phyloP scores from a whole-genome alignment of 116 monocot species.

The Dioscorea cayenensis region DNA sequence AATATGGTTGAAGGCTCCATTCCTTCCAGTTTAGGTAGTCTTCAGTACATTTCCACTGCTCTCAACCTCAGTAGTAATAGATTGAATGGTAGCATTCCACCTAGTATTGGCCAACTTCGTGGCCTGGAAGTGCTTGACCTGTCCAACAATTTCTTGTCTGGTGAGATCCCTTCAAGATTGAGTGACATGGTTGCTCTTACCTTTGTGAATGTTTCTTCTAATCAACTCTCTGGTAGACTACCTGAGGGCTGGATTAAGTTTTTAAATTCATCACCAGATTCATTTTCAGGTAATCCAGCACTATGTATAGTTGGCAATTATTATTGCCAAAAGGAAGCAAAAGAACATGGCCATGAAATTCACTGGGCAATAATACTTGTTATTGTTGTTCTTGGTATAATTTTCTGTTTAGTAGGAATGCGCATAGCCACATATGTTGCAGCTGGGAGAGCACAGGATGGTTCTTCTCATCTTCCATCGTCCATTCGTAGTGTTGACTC shows the following conservation, averaged over 20 bases:
- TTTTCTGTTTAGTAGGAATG: constrained; percentile 27
- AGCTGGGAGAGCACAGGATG: constrained; percentile 5
- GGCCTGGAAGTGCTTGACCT: constrained; percentile 68
- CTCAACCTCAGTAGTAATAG: constrained; percentile 50
- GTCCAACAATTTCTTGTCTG: constrained; percentile 53
- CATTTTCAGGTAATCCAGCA: constrained; percentile 42
- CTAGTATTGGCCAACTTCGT: constrained; percentile 40
- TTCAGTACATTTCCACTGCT: constrained; percentile 43
- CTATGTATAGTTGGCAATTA: constrained; percentile 18
- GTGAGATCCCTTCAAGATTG: constrained; percentile 46
- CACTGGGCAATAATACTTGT: constrained; percentile 6
- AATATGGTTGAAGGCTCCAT: constrained; percentile 61
- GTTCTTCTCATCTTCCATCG: background rate
- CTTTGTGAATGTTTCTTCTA: constrained; percentile 52
- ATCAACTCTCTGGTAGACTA: constrained; percentile 46
- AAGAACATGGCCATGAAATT: constrained; percentile 5
- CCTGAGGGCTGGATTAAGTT: constrained; percentile 55
- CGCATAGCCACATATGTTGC: constrained; percentile 12
- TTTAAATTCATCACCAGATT: constrained; percentile 25
- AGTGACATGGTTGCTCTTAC: constrained; percentile 57
- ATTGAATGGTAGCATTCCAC: constrained; percentile 47
- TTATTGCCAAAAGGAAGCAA: background rate
- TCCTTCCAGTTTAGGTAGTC: constrained; percentile 50
- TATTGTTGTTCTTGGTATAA: constrained; percentile 6
- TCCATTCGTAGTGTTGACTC: constrained; percentile 17